Evolutionary conservation across 345 rosid genomes (phyloP).

Genomic region (Salix viminalis): DNA sequence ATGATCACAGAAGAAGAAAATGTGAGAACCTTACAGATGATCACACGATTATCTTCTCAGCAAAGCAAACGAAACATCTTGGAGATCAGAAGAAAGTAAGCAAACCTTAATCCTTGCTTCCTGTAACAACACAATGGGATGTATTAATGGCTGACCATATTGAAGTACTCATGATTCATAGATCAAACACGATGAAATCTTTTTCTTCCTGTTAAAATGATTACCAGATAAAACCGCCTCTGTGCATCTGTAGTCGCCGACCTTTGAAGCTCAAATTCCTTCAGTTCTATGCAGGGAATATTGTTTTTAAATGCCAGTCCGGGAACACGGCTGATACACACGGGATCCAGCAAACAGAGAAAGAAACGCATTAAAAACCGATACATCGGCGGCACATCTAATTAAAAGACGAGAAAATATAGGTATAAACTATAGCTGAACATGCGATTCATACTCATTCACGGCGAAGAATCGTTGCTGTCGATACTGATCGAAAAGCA

Average conservation of each 20-base stretch:
- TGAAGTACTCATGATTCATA: not conserved
- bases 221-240: constrained; percentile 64
- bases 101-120: constrained; percentile 82
- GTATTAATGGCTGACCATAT: too few relatives aligned
- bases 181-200: not conserved
- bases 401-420: not conserved
- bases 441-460: constrained; percentile 25
- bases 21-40: not conserved
- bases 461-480: constrained; percentile 29
- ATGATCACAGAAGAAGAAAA: not conserved
- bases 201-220: not conserved
- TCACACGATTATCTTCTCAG: not conserved
- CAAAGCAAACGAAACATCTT: not conserved
- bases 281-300: constrained; percentile 49
- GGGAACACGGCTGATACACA: constrained; percentile 44
- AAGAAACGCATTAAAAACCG: not conserved
- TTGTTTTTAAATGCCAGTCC: constrained; percentile 59
- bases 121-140: constrained; percentile 33
- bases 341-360: not conserved
- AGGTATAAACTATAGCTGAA: not conserved
- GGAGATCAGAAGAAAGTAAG: not conserved
- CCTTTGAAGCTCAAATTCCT: constrained; percentile 38
- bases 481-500: constrained; percentile 49
- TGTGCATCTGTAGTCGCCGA: constrained; percentile 43
- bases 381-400: too few relatives aligned